Percentiles rank a stretch among this genome's conserved stretches.
Evolutionary conservation across 2,329 filamentous ascomycete genomes (phyloP).

Genomic region (Microdochium bolleyi): DNA sequence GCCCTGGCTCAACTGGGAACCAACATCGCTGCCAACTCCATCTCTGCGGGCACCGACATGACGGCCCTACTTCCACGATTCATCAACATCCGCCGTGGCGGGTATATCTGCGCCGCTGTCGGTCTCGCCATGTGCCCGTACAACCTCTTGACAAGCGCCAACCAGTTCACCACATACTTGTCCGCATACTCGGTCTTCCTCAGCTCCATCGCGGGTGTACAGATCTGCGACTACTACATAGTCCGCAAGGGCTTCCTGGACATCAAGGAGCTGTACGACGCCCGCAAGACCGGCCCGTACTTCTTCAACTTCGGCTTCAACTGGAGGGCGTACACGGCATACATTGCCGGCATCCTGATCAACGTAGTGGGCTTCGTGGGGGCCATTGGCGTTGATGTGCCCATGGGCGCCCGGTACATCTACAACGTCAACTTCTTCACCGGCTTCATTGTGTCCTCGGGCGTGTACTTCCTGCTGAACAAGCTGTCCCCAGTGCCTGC

Average conservation of each 20-base stretch:
- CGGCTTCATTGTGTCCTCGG: slow-evolving; percentile 64
- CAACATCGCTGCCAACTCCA: slow-evolving; percentile 81
- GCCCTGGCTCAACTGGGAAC: slow-evolving; percentile 76
- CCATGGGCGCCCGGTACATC: slow-evolving; percentile 72
- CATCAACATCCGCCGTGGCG: slow-evolving; percentile 78
- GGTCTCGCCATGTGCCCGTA: slow-evolving; percentile 84
- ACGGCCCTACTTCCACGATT: slow-evolving; percentile 72
- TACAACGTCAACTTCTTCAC: slow-evolving; percentile 90
- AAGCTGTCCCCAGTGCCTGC: slow-evolving; percentile 65
- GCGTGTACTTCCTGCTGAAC: slow-evolving; percentile 64
- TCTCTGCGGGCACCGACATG: slow-evolving; percentile 77
- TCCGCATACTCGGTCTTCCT: slow-evolving; percentile 90
- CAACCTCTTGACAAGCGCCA: slow-evolving; percentile 65
- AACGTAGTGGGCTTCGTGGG: slow-evolving; percentile 90
- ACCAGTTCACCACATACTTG: slow-evolving; percentile 86
- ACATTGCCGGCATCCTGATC: slow-evolving; percentile 75
- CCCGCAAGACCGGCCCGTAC: slow-evolving; percentile 59
- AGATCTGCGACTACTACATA: slow-evolving; percentile 79
- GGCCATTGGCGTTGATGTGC: slow-evolving; percentile 63
- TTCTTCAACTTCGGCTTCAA: slow-evolving; percentile 67
- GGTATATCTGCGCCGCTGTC: slow-evolving; percentile 74
- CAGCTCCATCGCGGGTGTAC: slow-evolving; percentile 89
- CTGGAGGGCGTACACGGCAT: slow-evolving; percentile 78
- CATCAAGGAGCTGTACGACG: slow-evolving; percentile 71
- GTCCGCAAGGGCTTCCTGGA: slow-evolving; percentile 78